Evolutionary conservation across 2,329 filamentous ascomycete genomes (phyloP).

Genomic region (Alternaria hordeiaustralica): DNA sequence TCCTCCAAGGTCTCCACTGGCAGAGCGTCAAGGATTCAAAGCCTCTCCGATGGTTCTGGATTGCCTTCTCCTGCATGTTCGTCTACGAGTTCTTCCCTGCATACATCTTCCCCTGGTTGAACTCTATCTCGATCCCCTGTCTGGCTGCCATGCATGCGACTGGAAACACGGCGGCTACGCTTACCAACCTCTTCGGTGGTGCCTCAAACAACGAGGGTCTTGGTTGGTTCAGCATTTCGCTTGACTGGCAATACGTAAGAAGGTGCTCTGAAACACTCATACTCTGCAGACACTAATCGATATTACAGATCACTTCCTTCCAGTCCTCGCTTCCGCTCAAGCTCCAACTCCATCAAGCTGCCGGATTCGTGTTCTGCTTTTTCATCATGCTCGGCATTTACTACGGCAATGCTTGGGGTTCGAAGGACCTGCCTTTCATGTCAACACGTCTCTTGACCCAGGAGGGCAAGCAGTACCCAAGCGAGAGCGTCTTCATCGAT

Average conservation of each 20-base stretch:
- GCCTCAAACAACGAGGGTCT: slow-evolving; percentile 21
- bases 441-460: slow-evolving; percentile 20
- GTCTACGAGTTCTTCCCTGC: slow-evolving; percentile 23
- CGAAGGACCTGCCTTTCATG: slow-evolving; percentile 21
- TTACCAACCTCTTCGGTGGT: slow-evolving; percentile 23
- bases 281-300: background rate
- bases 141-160: slow-evolving; percentile 22
- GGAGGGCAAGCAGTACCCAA: slow-evolving; percentile 14
- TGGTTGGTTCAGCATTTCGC: slow-evolving; percentile 15
- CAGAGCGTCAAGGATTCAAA: slow-evolving; percentile 21
- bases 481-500: slow-evolving; percentile 16
- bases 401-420: slow-evolving; percentile 22
- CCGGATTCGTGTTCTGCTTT: slow-evolving; percentile 16
- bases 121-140: slow-evolving; percentile 23
- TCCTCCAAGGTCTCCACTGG: slow-evolving; percentile 23
- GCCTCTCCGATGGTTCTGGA: slow-evolving; percentile 24
- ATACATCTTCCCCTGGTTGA: slow-evolving; percentile 25
- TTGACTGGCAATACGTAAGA: slow-evolving; percentile 27
- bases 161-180: slow-evolving; percentile 14
- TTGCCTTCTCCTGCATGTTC: slow-evolving; percentile 24
- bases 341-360: slow-evolving; percentile 18
- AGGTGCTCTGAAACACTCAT: background rate
- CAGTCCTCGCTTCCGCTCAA: slow-evolving; percentile 23
- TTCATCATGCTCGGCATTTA: slow-evolving; percentile 20
- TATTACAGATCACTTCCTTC: slow-evolving; percentile 19